A percentile compares a stretch with the other conserved stretches of the same genome.
Conservation (phyloP, 1,284 basidiomycete species). For the Ganoderma sp. region DNA sequence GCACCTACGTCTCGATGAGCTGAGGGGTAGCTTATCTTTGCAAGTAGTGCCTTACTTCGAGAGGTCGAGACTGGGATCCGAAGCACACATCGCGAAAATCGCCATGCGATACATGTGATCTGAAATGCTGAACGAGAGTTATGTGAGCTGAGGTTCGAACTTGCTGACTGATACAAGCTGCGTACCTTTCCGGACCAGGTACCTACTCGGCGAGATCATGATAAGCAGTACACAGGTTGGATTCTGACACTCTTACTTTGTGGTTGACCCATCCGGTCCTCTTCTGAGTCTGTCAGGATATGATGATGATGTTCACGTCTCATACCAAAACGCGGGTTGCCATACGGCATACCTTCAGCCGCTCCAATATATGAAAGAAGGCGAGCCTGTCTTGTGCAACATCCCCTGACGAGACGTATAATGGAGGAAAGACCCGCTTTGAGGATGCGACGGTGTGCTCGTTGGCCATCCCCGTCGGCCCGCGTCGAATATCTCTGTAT, state of each 20-base stretch:
- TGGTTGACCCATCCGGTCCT: conserved; percentile 93
- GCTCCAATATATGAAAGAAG: conserved; percentile 88
- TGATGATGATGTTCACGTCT: background rate
- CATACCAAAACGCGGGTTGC: background rate
- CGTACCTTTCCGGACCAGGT: conserved; percentile 78
- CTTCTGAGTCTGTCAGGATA: conserved; percentile 78
- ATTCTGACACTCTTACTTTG: conserved; percentile 54
- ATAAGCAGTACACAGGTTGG: conserved; percentile 10
- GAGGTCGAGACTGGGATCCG: conserved; percentile 75
- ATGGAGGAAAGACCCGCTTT: conserved; percentile 54
- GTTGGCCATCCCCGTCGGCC: background rate
- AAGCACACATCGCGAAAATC: conserved; percentile 84
- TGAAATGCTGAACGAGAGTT: conserved; percentile 68
- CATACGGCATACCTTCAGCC: conserved; percentile 70
- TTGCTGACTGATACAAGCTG: background rate
- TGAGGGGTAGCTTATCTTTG: background rate
- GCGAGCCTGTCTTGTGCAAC: conserved; percentile 73
- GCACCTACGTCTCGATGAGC: conserved; percentile 57
- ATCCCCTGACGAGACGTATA: conserved; percentile 63
- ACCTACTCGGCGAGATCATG: conserved; percentile 54
- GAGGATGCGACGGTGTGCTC: background rate
- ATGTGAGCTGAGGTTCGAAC: conserved; percentile 5
- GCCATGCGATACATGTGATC: conserved; percentile 99
- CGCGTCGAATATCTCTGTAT: background rate
- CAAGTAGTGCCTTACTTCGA: conserved; percentile 58